Percentiles rank a stretch among this genome's conserved stretches.
Evolutionary conservation across 176 grass and related monocot species (phyloP).

Genomic region (Paspalum vaginatum): DNA sequence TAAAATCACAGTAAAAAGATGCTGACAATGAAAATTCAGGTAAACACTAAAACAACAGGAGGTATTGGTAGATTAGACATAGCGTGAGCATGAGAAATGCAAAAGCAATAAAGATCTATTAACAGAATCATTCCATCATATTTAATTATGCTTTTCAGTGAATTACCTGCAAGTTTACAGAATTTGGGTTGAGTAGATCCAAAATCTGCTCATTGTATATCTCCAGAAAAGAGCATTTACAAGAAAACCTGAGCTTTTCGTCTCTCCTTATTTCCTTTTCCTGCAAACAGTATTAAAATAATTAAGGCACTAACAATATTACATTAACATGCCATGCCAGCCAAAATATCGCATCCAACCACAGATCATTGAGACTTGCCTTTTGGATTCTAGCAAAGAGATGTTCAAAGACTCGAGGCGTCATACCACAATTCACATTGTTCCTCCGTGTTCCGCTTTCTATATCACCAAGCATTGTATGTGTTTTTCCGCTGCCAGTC

Average conservation of each 20-base stretch:
- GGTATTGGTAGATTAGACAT: not conserved
- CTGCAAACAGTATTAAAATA: conserved; percentile 49
- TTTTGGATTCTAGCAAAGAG: conserved; percentile 92
- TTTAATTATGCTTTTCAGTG: not conserved
- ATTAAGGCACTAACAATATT: conserved; percentile 11
- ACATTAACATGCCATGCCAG: not conserved
- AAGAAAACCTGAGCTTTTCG: conserved; percentile 89
- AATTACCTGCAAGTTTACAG: conserved; percentile 84
- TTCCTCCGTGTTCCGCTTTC: conserved; percentile 93
- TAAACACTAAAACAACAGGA: conserved; percentile 7
- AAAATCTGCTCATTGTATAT: conserved; percentile 97
- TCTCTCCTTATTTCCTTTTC: conserved; percentile 86
- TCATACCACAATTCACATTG: conserved; percentile 93
- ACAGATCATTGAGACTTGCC: conserved; percentile 51
- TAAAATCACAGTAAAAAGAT: not conserved
- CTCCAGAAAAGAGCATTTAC: conserved; percentile 97
- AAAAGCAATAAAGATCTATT: not conserved
- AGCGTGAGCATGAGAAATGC: not conserved
- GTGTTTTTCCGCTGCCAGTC: conserved; percentile 98
- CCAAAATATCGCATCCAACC: not conserved
- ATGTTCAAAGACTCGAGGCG: conserved; percentile 94
- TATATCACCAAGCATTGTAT: conserved; percentile 98
- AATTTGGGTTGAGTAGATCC: conserved; percentile 84
- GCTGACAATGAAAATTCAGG: conserved; percentile 6
- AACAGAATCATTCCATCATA: not conserved